phyloP scores from a whole-genome alignment of 1,284 basidiomycete genomes.

The Laetiporus sulphureus region DNA sequence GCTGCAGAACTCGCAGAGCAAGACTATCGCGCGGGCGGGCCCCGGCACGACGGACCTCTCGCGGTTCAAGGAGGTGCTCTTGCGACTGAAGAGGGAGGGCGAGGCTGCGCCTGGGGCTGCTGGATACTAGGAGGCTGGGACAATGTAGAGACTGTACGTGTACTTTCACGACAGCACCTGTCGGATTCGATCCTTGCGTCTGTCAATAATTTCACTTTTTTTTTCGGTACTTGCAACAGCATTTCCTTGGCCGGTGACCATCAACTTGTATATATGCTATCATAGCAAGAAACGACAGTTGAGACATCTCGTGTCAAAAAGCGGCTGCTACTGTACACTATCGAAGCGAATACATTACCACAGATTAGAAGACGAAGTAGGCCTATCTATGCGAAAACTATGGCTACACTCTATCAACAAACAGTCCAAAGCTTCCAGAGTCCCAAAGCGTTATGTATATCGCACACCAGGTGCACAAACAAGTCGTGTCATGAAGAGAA shows the following conservation, averaged over 20 bases:
- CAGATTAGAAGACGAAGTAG: too few species aligned
- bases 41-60: constrained; percentile 86
- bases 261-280: not conserved
- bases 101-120: constrained; percentile 86
- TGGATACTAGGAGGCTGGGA: constrained; percentile 58
- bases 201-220: not conserved
- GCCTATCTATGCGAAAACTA: too few species aligned
- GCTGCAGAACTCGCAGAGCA: constrained; percentile 94
- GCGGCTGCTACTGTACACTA: too few species aligned
- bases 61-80: constrained; percentile 87
- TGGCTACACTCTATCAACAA: too few species aligned
- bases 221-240: too few species aligned
- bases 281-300: not conserved
- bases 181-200: not conserved
- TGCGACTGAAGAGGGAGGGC: constrained; percentile 84
- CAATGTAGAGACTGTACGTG: not conserved
- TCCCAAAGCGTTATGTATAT: too few species aligned
- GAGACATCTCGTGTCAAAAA: not conserved
- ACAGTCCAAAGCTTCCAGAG: too few species aligned
- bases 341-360: too few species aligned
- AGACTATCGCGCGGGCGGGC: constrained; percentile 86
- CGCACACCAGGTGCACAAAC: too few species aligned
- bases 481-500: too few species aligned
- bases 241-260: not conserved
- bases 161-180: not conserved